These are phyloP conservation scores for Biscogniauxia sp. DNA, from an alignment of 2,329 filamentous ascomycete genomes.

Conservation along the genomic window DNA sequence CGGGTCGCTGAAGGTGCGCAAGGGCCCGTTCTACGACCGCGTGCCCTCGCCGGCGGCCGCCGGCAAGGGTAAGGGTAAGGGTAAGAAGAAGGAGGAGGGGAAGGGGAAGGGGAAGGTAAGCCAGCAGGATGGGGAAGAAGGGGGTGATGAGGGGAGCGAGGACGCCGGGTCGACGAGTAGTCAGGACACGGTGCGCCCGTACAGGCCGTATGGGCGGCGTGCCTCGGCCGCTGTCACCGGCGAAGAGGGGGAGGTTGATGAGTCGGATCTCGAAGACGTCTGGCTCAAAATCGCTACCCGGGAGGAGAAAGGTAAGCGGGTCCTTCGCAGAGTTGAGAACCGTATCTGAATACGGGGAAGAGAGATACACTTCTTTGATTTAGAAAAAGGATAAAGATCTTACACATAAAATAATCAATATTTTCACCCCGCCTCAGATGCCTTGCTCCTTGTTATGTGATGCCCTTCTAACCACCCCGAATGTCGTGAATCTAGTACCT, in stretches of 20 bases:
- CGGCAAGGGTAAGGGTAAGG: background rate
- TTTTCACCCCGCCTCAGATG: background rate
- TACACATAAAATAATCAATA: background rate
- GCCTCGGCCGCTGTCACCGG: background rate
- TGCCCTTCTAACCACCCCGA: too few species aligned
- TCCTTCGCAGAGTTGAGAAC: slow-evolving; percentile 3
- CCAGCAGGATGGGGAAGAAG: background rate
- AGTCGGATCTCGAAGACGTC: slow-evolving; percentile 14
- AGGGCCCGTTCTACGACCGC: background rate
- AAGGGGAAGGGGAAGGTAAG: background rate
- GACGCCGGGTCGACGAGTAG: background rate
- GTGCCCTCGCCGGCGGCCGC: background rate
- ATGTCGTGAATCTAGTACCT: too few species aligned
- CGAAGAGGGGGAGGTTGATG: slow-evolving; percentile 1
- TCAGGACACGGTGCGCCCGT: background rate
- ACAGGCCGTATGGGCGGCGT: background rate
- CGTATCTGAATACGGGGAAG: background rate
- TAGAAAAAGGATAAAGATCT: background rate
- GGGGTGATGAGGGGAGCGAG: background rate
- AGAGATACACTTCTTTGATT: background rate
- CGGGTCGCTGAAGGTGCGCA: background rate
- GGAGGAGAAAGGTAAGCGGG: slow-evolving; percentile 2
- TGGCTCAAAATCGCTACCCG: slow-evolving; percentile 21
- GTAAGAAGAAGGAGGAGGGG: background rate
- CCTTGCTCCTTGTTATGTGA: background rate